These are phyloP conservation scores for Trichosporon faecale DNA, from an alignment of 1,284 basidiomycete species.

Conservation along the genomic window DNA sequence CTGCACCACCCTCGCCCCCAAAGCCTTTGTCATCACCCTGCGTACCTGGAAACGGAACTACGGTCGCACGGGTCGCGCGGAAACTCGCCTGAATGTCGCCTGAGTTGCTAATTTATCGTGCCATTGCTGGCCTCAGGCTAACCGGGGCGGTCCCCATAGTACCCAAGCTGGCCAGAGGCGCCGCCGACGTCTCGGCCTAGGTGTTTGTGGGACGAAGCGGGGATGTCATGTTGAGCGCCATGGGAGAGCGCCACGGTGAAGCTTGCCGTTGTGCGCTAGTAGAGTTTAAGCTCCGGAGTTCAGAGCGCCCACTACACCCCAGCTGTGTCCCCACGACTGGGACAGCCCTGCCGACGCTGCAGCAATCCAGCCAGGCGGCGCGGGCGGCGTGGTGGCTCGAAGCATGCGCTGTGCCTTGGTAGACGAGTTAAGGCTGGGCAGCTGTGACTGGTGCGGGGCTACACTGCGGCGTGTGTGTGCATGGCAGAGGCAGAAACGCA, in stretches of 20 bases:
- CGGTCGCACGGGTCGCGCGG: no score
- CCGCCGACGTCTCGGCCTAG: no score
- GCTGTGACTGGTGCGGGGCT: no score
- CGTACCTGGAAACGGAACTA: no score
- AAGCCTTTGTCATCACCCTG: neutral
- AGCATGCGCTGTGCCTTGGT: neutral
- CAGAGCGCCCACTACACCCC: neutral
- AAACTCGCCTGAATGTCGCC: no score
- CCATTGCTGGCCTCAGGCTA: no score
- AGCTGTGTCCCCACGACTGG: neutral
- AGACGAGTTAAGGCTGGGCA: neutral
- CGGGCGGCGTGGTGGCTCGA: conserved; percentile 1
- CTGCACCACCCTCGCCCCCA: no score
- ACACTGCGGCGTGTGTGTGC: neutral
- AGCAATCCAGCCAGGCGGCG: neutral
- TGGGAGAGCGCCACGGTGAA: neutral
- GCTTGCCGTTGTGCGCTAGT: neutral
- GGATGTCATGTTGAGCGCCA: neutral
- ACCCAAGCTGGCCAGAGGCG: no score
- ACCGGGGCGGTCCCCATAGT: no score
- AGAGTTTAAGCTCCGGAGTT: neutral
- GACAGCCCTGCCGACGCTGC: neutral
- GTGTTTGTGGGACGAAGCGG: neutral
- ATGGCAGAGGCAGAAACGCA: neutral
- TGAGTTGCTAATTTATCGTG: neutral